A percentile compares a stretch with the other conserved stretches of the same genome.
phyloP scores from a whole-genome alignment of 2,329 filamentous ascomycete genomes.

The Colletotrichum phormii region DNA sequence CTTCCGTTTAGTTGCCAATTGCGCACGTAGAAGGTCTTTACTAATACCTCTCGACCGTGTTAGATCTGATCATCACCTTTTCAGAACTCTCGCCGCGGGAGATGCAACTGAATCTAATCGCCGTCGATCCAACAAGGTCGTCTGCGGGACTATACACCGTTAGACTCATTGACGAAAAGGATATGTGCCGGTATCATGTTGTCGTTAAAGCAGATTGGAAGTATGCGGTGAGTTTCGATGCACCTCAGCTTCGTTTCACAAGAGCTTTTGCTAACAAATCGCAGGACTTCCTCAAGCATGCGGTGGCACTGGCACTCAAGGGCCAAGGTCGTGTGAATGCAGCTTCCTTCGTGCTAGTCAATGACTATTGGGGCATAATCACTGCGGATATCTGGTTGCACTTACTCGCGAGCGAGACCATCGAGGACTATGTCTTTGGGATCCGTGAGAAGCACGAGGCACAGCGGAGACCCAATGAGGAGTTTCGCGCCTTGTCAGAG shows the following conservation, averaged over 20 bases:
- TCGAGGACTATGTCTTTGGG: conserved; percentile 10
- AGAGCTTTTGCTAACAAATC: not conserved
- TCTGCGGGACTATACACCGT: conserved; percentile 2
- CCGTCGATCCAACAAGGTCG: not conserved
- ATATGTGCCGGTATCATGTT: conserved; percentile 15
- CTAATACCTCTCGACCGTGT: not conserved
- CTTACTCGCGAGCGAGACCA: conserved; percentile 2
- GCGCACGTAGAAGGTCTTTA: no score
- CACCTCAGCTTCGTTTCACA: not conserved
- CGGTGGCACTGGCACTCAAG: not conserved
- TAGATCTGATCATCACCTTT: conserved; percentile 14
- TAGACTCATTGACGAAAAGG: conserved; percentile 17
- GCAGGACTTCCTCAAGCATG: conserved; percentile 13
- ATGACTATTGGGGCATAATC: not conserved
- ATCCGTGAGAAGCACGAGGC: conserved; percentile 1
- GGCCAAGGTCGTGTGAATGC: not conserved
- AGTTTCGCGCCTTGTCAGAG: not conserved
- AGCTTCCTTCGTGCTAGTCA: not conserved
- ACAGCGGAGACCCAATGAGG: not conserved
- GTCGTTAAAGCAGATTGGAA: conserved; percentile 7
- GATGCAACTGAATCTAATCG: not conserved
- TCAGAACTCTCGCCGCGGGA: not conserved
- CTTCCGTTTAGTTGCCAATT: no score
- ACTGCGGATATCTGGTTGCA: conserved; percentile 8
- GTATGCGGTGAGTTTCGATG: not conserved